Evolutionary conservation across 2,329 filamentous ascomycete species (phyloP).

Genomic region (Scytalidium lignicola): DNA sequence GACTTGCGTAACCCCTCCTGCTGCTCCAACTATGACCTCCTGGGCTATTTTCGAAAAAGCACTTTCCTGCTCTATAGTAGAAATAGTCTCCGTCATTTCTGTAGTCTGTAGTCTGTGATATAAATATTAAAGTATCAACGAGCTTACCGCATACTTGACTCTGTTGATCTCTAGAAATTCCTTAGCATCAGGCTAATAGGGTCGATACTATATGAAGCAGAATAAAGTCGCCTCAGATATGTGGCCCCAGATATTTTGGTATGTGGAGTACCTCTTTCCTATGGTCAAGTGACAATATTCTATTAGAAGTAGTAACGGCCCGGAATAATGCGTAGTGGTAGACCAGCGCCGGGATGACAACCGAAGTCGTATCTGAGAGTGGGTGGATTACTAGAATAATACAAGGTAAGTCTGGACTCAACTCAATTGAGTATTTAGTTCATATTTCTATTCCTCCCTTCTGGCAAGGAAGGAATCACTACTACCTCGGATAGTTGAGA

Average conservation of each 20-base stretch:
- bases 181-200: too few relatives aligned
- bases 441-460: neutral
- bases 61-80: constrained; percentile 19
- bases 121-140: too few relatives aligned
- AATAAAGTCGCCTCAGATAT: too few relatives aligned
- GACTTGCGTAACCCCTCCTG: constrained; percentile 89
- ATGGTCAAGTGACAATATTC: neutral
- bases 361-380: neutral
- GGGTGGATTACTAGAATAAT: neutral
- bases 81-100: constrained; percentile 27
- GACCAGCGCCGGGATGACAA: neutral
- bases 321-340: neutral
- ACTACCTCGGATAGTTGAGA: neutral
- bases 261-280: neutral
- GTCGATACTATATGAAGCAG: too few relatives aligned
- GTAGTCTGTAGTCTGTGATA: too few relatives aligned
- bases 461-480: neutral
- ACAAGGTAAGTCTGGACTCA: neutral
- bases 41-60: constrained; percentile 45
- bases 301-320: neutral
- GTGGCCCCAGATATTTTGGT: too few relatives aligned
- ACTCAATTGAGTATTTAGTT: neutral
- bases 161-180: too few relatives aligned
- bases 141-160: too few relatives aligned
- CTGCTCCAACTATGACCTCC: constrained; percentile 86